Percentiles rank a stretch among this genome's conserved stretches.
Evolutionary conservation across 1,284 basidiomycete species (phyloP).

Genomic region (Boletellus dicymbophilus): DNA sequence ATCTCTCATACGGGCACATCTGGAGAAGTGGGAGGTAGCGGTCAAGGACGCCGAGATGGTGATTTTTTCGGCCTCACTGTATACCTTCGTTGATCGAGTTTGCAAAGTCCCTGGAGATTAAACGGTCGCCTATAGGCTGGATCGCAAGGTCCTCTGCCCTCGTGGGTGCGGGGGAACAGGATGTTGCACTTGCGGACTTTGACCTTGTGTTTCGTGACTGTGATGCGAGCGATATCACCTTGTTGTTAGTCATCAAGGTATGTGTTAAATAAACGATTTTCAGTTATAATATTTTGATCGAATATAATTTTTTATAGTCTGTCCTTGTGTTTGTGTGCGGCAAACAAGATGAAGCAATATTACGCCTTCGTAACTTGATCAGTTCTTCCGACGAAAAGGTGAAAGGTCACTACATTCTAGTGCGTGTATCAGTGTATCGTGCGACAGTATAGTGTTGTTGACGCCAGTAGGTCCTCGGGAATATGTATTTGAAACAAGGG

Average conservation of each 20-base stretch:
- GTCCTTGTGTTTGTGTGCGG: not conserved
- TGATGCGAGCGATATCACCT: not conserved
- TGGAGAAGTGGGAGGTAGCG: not conserved
- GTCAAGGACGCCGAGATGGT: not conserved
- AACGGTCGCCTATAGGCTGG: not conserved
- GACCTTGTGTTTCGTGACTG: conserved; percentile 1
- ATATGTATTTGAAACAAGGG: conserved; percentile 4
- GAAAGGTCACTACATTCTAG: not conserved
- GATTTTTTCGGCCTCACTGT: not conserved
- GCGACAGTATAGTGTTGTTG: not conserved
- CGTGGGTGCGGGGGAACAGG: not conserved
- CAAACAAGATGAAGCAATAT: not conserved
- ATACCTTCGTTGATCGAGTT: not conserved
- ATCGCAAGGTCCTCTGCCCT: not conserved
- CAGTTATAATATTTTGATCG: not conserved
- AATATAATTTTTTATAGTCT: not conserved
- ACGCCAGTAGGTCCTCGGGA: not conserved
- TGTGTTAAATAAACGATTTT: not conserved
- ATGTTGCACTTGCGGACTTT: not conserved
- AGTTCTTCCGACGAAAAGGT: not conserved
- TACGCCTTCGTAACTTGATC: not conserved
- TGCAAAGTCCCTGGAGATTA: not conserved
- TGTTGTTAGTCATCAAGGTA: conserved; percentile 1
- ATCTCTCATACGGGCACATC: not conserved
- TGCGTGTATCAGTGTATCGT: too few relatives aligned